Conservation (phyloP, 2,329 filamentous ascomycete genomes). For the Rhytidhysteron rufulum region DNA sequence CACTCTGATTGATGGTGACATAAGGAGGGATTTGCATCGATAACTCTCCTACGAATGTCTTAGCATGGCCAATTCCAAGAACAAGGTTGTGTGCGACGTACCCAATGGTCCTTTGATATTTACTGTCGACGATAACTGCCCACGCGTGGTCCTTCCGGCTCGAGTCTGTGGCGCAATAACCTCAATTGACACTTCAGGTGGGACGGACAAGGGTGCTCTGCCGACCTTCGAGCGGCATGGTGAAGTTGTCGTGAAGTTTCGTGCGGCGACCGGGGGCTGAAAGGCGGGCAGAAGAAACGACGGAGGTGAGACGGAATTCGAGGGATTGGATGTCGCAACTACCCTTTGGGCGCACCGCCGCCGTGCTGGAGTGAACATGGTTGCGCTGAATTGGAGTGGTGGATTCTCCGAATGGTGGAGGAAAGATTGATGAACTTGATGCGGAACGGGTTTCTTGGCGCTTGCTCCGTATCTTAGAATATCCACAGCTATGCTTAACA, state of each 20-base stretch:
- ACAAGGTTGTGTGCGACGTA: slow-evolving; percentile 33
- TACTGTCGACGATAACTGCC: slow-evolving; percentile 62
- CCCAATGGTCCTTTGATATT: slow-evolving; percentile 78
- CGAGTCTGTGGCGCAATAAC: slow-evolving; percentile 59
- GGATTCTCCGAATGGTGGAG: too few relatives aligned
- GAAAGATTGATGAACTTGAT: too few relatives aligned
- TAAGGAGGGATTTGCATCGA: slow-evolving; percentile 76
- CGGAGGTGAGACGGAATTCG: slow-evolving; percentile 55
- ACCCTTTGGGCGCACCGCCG: slow-evolving; percentile 53
- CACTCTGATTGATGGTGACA: slow-evolving; percentile 67
- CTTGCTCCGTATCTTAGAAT: too few relatives aligned
- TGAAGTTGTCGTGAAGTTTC: slow-evolving; percentile 69
- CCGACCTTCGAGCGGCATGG: slow-evolving; percentile 77
- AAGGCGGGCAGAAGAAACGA: slow-evolving; percentile 72
- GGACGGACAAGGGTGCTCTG: slow-evolving; percentile 52
- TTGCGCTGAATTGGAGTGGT: too few relatives aligned
- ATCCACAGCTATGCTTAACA: too few relatives aligned
- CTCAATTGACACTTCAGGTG: slow-evolving; percentile 62
- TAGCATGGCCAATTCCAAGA: not conserved
- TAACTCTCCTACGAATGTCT: slow-evolving; percentile 59
- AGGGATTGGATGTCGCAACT: slow-evolving; percentile 40
- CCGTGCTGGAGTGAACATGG: slow-evolving; percentile 64
- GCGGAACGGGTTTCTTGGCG: too few relatives aligned
- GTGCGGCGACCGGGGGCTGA: slow-evolving; percentile 43
- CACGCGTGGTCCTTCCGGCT: slow-evolving; percentile 57